Conservation (phyloP, 176 grass and related monocot species). For the Typha latifolia region DNA sequence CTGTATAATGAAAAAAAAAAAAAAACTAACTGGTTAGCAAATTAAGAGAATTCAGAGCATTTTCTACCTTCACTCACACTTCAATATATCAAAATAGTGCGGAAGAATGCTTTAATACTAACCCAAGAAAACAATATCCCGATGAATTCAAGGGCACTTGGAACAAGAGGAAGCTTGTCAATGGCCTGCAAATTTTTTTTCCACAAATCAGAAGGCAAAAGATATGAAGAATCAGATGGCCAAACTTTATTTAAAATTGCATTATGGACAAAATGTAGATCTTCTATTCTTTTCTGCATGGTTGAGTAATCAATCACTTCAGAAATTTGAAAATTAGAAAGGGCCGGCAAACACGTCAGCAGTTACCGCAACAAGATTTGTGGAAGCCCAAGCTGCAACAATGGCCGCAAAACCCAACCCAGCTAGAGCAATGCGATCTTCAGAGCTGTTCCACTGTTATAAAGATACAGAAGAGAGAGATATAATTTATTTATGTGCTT, state of each 20-base stretch:
- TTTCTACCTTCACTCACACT: neutral
- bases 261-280: neutral
- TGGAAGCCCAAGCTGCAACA: constrained; percentile 64
- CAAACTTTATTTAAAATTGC: neutral
- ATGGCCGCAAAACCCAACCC: constrained; percentile 70
- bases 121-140: constrained; percentile 81
- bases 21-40: neutral
- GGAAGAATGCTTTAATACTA: constrained; percentile 9
- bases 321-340: neutral
- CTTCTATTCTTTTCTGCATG: neutral
- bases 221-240: neutral
- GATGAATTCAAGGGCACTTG: constrained; percentile 51
- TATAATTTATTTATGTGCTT: neutral
- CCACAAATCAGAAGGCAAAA: neutral
- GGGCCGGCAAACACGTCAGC: neutral
- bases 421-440: constrained; percentile 70
- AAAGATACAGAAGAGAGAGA: neutral
- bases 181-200: constrained; percentile 36
- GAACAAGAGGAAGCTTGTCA: constrained; percentile 74
- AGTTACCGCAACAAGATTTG: constrained; percentile 49
- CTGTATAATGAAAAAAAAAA: constrained; percentile 42
- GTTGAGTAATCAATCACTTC: neutral
- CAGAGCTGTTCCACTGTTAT: constrained; percentile 50
- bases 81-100: neutral
- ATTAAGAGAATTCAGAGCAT: neutral